phyloP scores from a whole-genome alignment of 169 alveolate genomes.

The Cryptosporidium viatorum region DNA sequence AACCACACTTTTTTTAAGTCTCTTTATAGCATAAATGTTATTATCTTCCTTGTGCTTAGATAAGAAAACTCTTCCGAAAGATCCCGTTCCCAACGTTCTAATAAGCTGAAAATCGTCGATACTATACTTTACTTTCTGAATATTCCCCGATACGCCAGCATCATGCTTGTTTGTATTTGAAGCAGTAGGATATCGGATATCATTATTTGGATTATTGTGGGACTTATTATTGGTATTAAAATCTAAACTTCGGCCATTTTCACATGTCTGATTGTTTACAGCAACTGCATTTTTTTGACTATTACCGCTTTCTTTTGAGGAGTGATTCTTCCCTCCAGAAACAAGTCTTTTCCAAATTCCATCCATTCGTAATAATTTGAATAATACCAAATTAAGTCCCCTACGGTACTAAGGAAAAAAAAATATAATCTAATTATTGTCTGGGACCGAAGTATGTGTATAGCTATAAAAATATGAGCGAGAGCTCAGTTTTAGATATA shows the following conservation, averaged over 20 bases:
- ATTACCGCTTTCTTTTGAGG: slow-evolving; percentile 40
- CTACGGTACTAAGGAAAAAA: slow-evolving; percentile 34
- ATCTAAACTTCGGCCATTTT: neutral
- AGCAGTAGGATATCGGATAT: neutral
- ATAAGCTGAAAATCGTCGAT: slow-evolving; percentile 74
- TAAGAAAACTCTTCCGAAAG: slow-evolving; percentile 94
- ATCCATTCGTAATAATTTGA: slow-evolving; percentile 31
- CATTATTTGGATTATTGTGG: neutral
- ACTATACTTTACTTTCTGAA: slow-evolving; percentile 28
- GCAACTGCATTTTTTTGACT: slow-evolving; percentile 17
- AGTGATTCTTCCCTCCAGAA: slow-evolving; percentile 72
- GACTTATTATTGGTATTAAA: neutral
- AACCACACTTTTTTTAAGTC: slow-evolving; percentile 85
- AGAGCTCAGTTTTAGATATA: neutral
- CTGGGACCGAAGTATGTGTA: slow-evolving; percentile 34
- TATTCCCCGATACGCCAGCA: slow-evolving; percentile 7
- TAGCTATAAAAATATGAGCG: neutral
- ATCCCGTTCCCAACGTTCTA: slow-evolving; percentile 83
- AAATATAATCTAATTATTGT: neutral
- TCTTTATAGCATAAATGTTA: slow-evolving; percentile 82
- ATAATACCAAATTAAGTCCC: slow-evolving; percentile 1
- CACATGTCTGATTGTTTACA: neutral
- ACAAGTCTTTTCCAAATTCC: slow-evolving; percentile 74
- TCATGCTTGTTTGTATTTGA: slow-evolving; percentile 8
- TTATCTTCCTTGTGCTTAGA: slow-evolving; percentile 82